Base-by-base conservation (phyloP, 306 rosid species). In the Oemleria cerasiformis region DNA sequence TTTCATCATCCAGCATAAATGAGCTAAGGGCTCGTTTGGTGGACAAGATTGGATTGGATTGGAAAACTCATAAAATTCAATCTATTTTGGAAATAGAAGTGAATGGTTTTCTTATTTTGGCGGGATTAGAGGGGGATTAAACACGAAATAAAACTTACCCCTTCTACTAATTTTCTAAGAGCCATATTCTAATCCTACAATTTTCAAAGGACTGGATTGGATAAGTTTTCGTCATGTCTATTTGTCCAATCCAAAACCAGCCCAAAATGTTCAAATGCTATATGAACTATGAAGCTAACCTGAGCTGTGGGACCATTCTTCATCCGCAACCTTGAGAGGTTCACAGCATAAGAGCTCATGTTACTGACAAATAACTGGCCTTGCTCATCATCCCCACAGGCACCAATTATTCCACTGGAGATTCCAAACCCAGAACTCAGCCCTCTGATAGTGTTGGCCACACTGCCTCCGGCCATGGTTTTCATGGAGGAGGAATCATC, bases 401-500 rank as follows among this genome's bases (percentile, higher is more conserved):
- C 98, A 6, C 96, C 98, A 75, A 94, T 86, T 57, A 91, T 89
- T 62, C 96, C 98, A 71, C 78, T 64, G 3, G 95, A 79, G 71
- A 94, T 72, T 55, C 92, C 92, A 48, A 94, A 94, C 34, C 95
- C 96, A 1, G 80, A 68, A 70, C 88, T 80, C 36, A 94, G 79
- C 56, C 98, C 98, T 9, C 98, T 81, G 69, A 94, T 84, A 1
- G 97, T 94, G 75, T 94, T 91, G 16, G 98, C 91, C 56, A 94
- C 96, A 62, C 98, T 94, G 25, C 98, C 98, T 44, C 97, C 96
- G 0, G 98, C 97, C 47, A 94, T 67, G 16, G 97, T 89, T 79
- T 91, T 89, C 19, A 87, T 67, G 5, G 83, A 51, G 49, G 84
- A 75, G 20, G 30, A 40, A 54, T 54, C 83, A 43, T 76, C 78